Base-by-base conservation (phyloP, 192 early-diverging fungal species). In the Umbelopsis ramanniana region DNA sequence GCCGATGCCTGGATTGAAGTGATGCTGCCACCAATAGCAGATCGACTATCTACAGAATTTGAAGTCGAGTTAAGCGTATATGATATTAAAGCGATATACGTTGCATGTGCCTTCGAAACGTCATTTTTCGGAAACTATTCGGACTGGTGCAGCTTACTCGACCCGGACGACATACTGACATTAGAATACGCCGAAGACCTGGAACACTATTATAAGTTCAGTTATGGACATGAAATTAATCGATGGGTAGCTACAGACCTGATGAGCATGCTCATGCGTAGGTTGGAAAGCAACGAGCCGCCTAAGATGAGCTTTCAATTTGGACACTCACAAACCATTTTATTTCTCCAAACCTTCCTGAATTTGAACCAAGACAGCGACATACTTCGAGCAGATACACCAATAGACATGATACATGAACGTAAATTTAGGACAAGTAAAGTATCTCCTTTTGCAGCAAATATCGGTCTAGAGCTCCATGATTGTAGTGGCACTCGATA, bases 221-320 rank as follows among this genome's bases (percentile, higher is more conserved):
- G 52, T 35, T 72, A 72, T 29, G 71, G 71, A 52, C n/a, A 63
- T 45, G 52, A 52, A 6, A 43, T 72, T 12, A 72, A 72, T 37
- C 43, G 19, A 11, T 57, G 52, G 52, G 35, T 72, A 17, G 71
- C 52, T 29, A 57, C 35, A 22, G 71, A 57, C 35, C 24, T 72
- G 22, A 43, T 53, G 53, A 38, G 15, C 7, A 22, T 45, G 23
- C 37, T 72, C n/a, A 40, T 72, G 54, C 54, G 9, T 0, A 43
- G n/a, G 38, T 21, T 57, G 7, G 17, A 12, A 4, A 43, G n/a
- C n/a, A 12, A 11, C 53, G 21, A 46, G 29, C 4, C 52, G 33
- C 71, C 54, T 19, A 70, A 35, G 10, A 50, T 54, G 71, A 72
- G n/a, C 12, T 72, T 72, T 60, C 29, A 57, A 29, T 72, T 72